phyloP scores from a whole-genome alignment of 257 asterid genomes.

The Salvia hispanica region DNA sequence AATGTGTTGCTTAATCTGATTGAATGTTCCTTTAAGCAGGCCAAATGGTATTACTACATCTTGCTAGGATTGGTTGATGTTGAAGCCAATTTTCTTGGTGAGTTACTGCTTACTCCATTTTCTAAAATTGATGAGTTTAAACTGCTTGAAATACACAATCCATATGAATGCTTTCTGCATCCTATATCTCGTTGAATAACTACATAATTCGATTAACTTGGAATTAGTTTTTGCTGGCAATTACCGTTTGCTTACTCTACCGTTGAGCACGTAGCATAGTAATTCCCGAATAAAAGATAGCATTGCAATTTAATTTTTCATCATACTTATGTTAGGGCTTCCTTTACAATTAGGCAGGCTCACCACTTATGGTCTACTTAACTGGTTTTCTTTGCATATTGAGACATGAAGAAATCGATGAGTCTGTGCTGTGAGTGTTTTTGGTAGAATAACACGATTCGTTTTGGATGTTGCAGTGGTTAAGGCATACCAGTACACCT shows the following conservation, averaged over 20 bases:
- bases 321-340: background rate
- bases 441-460: background rate
- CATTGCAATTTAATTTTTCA: background rate
- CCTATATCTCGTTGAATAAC: no score
- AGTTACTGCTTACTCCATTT: slow-evolving; percentile 27
- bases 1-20: background rate
- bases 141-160: background rate
- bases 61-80: slow-evolving; percentile 88
- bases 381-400: no score
- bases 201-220: no score
- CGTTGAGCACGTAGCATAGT: background rate
- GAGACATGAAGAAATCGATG: no score
- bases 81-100: slow-evolving; percentile 96
- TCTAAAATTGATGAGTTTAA: slow-evolving; percentile 4
- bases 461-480: slow-evolving; percentile 62
- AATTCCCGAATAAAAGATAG: background rate
- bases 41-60: slow-evolving; percentile 86
- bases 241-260: background rate
- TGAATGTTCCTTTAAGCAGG: slow-evolving; percentile 45
- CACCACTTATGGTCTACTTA: no score
- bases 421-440: no score
- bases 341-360: no score
- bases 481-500: slow-evolving; percentile 94
- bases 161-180: background rate
- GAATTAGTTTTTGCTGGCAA: no score